Base-by-base conservation (phyloP, 441 rosid species). In the Manihot esculenta region DNA sequence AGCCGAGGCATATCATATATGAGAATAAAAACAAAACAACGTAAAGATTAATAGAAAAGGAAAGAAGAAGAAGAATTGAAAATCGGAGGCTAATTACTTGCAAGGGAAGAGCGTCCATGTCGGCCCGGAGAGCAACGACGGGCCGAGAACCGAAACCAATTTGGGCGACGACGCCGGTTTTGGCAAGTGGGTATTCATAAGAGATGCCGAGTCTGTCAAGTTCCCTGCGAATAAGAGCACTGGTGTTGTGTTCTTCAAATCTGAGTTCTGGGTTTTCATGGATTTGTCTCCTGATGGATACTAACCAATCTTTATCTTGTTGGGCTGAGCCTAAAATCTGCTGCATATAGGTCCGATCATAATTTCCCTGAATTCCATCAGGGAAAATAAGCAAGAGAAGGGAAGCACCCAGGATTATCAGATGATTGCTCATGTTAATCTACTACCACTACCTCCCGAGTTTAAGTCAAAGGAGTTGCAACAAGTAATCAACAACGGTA, bases 91-190 rank as follows among this genome's bases (percentile, higher is more conserved):
- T 10, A 30, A 26, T 64, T 69, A 89, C 94, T 76, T 85, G 87
- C 72, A 92, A 42, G 12, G 91, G 90, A 41, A 93, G 87, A 45
- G 95, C 95, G 54, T 89, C 98, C 88, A 93, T 89, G 72, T 93
- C 98, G 44, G 94, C 97, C 6, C 92, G 84, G 42, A 89, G 87
- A 74, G 97, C 97, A 20, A 91, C 93, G 33, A 85, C 83, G 21
- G 93, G 90, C 33, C 76, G 71, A 26, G 73, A 80, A 74, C 92
- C 96, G 10, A 90, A 81, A 59, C 94, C 97, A 74, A 88, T 78
- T 65, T 82, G 81, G 13, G 93, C 94, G 21, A 91, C 93, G 24
- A 91, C 68, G 42, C 98, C 98, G 48, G 94, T 91, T 76, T 73
- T 74, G 18, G 94, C 93, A 71, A 87, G 10, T 6, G 97, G 97